A percentile compares a stretch with the other conserved stretches of the same genome.
Conservation (phyloP, 768 basidiomycete genomes). For the Pleurotus eryngii region DNA sequence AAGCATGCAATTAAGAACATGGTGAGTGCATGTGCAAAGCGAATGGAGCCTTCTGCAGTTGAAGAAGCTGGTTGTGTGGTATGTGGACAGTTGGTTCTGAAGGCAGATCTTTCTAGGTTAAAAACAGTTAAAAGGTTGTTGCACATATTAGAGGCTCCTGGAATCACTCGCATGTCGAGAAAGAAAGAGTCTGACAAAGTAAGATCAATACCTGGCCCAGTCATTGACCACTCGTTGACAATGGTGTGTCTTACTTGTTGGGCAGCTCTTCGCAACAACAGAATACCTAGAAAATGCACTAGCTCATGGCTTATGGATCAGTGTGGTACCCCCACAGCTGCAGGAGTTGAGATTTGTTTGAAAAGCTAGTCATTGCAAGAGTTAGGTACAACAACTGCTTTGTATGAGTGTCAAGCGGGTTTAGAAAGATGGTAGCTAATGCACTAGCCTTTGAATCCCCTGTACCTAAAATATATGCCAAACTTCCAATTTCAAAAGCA, state of each 20-base stretch:
- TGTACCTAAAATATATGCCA: constrained; percentile 19
- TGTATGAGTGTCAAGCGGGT: constrained; percentile 21
- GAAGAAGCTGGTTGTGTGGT: constrained; percentile 28
- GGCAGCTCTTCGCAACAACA: constrained; percentile 1
- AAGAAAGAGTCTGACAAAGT: constrained; percentile 11
- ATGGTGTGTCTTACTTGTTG: constrained; percentile 8
- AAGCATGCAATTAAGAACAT: no score
- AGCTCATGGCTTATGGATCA: constrained; percentile 32
- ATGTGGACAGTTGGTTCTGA: constrained; percentile 19
- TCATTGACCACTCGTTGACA: constrained; percentile 8
- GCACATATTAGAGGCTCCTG: constrained; percentile 5
- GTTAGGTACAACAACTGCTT: constrained; percentile 25
- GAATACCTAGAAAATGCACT: constrained; percentile 19
- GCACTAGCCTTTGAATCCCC: constrained; percentile 25
- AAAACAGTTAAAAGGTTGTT: constrained; percentile 3
- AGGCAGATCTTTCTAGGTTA: background rate
- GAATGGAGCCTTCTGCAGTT: no score
- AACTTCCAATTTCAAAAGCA: constrained; percentile 16
- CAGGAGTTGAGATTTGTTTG: constrained; percentile 20
- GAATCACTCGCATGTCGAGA: constrained; percentile 6
- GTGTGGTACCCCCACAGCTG: constrained; percentile 25
- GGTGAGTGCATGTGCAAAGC: no score
- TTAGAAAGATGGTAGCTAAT: constrained; percentile 25
- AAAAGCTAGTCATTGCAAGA: constrained; percentile 22
- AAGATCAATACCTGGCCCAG: constrained; percentile 9